These are phyloP conservation scores for Phytophthora sojae DNA, from an alignment of 352 stramenopile genomes.

Conservation along the genomic window DNA sequence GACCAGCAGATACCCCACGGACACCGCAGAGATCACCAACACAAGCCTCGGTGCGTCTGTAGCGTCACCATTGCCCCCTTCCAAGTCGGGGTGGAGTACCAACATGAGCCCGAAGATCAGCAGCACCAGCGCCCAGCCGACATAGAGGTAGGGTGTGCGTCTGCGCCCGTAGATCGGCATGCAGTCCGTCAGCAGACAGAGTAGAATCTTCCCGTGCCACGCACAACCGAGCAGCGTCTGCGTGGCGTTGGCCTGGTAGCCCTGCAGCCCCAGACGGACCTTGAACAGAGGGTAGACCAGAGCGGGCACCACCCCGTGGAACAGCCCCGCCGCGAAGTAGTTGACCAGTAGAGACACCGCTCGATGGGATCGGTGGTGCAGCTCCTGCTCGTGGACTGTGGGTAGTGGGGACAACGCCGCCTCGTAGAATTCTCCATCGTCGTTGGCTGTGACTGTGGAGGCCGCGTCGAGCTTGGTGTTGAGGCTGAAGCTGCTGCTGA, in stretches of 20 bases:
- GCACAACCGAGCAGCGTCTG: conserved; percentile 70
- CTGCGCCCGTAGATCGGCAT: conserved; percentile 62
- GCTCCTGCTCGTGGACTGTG: conserved; percentile 10
- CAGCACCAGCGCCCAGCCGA: conserved; percentile 59
- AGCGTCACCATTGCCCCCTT: not conserved
- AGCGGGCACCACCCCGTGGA: conserved; percentile 72
- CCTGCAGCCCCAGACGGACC: conserved; percentile 67
- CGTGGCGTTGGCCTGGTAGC: conserved; percentile 68
- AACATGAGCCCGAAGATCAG: conserved; percentile 47
- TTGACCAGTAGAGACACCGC: conserved; percentile 66
- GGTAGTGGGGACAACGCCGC: conserved; percentile 18
- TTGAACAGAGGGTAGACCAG: conserved; percentile 83
- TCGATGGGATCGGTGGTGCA: conserved; percentile 10
- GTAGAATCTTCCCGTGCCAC: conserved; percentile 73
- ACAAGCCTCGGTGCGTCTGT: conserved; percentile 56
- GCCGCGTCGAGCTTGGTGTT: conserved; percentile 32
- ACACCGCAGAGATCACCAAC: conserved; percentile 57
- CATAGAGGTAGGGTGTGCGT: conserved; percentile 75
- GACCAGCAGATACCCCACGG: conserved; percentile 55
- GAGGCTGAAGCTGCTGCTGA: conserved; percentile 34
- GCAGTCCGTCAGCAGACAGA: conserved; percentile 72
- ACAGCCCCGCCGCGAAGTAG: conserved; percentile 73
- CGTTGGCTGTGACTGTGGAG: conserved; percentile 37
- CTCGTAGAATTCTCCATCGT: conserved; percentile 27
- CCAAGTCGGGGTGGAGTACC: conserved; percentile 33